Evolutionary conservation across 306 rosid genomes (phyloP).

Genomic region (Begonia masoniana): DNA sequence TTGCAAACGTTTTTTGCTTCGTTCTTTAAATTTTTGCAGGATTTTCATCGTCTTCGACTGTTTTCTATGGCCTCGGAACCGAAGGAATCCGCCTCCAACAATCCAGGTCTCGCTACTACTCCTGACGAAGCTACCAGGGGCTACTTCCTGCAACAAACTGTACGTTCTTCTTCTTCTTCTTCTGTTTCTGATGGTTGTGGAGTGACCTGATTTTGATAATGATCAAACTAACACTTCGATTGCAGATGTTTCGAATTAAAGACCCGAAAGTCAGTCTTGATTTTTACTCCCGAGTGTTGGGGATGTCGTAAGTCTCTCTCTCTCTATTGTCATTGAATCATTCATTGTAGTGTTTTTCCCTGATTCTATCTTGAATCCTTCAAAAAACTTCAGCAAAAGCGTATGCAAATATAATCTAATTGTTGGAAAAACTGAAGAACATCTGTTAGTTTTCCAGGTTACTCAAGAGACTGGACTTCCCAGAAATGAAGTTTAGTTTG

Average conservation of each 20-base stretch:
- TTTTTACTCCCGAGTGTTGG: conserved; percentile 81
- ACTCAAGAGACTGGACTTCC: conserved; percentile 89
- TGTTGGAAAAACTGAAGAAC: too few species aligned
- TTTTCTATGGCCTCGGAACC: conserved; percentile 68
- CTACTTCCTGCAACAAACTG: conserved; percentile 89
- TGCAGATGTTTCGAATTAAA: conserved; percentile 70
- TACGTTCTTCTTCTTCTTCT: conserved; percentile 10
- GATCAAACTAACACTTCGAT: background rate
- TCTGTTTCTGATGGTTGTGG: background rate
- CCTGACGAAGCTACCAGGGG: conserved; percentile 73
- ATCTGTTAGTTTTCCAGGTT: conserved; percentile 31
- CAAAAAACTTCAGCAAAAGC: background rate
- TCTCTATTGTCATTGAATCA: background rate
- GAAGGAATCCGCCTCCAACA: conserved; percentile 55
- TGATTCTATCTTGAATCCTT: background rate
- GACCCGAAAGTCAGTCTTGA: conserved; percentile 92
- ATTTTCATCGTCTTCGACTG: conserved; percentile 23
- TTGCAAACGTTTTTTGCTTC: background rate
- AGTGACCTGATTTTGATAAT: too few species aligned
- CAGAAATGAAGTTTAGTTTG: conserved; percentile 80
- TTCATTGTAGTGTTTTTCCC: background rate
- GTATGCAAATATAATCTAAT: too few species aligned
- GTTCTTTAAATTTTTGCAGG: conserved; percentile 20
- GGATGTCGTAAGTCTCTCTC: conserved; percentile 77
- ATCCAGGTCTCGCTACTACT: conserved; percentile 60